Percentiles rank a stretch among this genome's conserved stretches.
Conservation (phyloP, 495 filamentous ascomycete genomes). For the Cairneyella variabilis region DNA sequence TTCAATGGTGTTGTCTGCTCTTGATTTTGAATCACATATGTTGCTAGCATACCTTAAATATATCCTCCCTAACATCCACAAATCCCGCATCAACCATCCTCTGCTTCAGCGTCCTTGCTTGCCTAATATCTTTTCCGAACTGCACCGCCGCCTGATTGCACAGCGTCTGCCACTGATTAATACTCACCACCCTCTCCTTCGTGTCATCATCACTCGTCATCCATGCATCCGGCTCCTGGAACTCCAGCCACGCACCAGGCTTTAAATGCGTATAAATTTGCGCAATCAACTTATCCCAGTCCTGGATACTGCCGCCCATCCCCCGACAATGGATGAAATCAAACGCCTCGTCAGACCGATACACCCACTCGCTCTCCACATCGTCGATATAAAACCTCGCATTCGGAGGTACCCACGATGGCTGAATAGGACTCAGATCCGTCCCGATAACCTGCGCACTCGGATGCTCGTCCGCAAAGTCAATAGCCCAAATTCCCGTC, state of each 20-base stretch:
- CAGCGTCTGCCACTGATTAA: neutral
- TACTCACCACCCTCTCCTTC: neutral
- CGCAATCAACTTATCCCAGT: neutral
- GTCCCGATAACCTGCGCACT: conserved; percentile 34
- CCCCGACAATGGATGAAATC: neutral
- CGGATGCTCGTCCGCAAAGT: conserved; percentile 28
- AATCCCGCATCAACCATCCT: neutral
- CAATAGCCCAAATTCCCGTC: conserved; percentile 7
- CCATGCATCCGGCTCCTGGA: neutral
- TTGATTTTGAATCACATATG: no score
- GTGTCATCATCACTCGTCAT: neutral
- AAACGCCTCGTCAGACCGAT: neutral
- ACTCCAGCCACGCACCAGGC: neutral
- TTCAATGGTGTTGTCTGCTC: no score
- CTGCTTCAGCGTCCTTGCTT: neutral
- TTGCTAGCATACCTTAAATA: neutral
- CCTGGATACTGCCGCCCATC: neutral
- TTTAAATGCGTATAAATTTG: neutral
- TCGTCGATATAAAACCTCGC: neutral
- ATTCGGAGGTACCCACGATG: conserved; percentile 27
- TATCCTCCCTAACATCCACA: neutral
- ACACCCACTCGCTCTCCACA: neutral
- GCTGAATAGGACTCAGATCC: conserved; percentile 50
- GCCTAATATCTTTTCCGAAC: neutral
- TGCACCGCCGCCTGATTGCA: neutral